Evolutionary conservation across 1,139 yeast genomes (phyloP).

Genomic region (Wickerhamiella infanticola): DNA sequence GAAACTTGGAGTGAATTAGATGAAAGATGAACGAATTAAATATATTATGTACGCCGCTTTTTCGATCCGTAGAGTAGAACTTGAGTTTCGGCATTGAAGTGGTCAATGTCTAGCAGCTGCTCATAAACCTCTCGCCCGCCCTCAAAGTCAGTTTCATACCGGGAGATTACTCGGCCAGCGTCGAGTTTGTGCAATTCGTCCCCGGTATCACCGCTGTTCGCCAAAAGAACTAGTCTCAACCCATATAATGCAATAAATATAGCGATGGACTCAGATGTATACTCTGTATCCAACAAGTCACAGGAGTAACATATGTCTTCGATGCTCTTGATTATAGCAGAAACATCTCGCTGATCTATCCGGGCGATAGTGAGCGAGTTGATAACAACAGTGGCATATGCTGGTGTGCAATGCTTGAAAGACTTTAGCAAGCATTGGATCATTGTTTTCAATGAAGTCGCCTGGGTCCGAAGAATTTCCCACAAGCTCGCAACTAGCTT

Average conservation of each 20-base stretch:
- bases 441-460: background rate
- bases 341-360: background rate
- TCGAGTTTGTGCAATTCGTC: background rate
- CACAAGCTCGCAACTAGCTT: slow-evolving; percentile 1
- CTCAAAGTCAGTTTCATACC: background rate
- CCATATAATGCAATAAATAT: background rate
- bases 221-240: background rate
- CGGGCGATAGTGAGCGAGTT: background rate
- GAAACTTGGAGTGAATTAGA: background rate
- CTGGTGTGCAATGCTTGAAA: background rate
- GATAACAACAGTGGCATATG: background rate
- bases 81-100: background rate
- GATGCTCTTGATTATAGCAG: background rate
- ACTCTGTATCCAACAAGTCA: background rate
- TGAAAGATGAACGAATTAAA: background rate
- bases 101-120: background rate
- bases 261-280: background rate
- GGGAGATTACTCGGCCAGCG: background rate
- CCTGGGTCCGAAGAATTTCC: background rate
- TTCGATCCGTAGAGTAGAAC: background rate
- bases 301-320: background rate
- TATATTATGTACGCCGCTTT: background rate
- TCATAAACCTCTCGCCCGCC: background rate
- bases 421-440: background rate
- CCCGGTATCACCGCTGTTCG: background rate